Percentiles rank a stretch among this genome's conserved stretches.
phyloP scores from a whole-genome alignment of 306 rosid species.

The Cicer judaicum region DNA sequence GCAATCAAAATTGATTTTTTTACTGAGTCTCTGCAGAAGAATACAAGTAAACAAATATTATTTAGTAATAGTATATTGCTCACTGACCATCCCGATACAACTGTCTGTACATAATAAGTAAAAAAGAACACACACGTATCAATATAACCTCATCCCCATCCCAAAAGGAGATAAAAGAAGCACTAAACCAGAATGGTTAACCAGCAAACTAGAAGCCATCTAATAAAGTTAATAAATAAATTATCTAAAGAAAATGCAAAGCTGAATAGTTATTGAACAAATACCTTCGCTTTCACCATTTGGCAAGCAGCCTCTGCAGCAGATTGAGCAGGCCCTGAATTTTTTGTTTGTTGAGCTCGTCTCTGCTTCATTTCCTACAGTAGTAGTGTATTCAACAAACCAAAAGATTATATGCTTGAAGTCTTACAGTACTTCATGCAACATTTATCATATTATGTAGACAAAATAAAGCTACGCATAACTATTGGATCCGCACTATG shows the following conservation, averaged over 20 bases:
- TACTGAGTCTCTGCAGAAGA: conserved; percentile 64
- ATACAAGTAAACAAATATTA: conserved; percentile 37
- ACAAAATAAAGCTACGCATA: conserved; percentile 1
- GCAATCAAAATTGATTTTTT: conserved; percentile 67
- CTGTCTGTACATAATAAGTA: neutral
- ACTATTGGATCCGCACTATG: neutral
- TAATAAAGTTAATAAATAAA: conserved; percentile 9
- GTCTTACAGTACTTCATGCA: conserved; percentile 12
- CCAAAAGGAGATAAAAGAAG: conserved; percentile 6
- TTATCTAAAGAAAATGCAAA: conserved; percentile 14
- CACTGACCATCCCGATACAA: conserved; percentile 6
- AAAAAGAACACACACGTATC: neutral
- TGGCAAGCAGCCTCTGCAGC: conserved; percentile 72
- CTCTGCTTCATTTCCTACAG: conserved; percentile 39
- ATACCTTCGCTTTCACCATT: conserved; percentile 70
- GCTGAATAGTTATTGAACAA: neutral
- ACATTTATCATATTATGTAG: neutral
- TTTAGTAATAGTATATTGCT: conserved; percentile 11
- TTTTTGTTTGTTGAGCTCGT: conserved; percentile 56
- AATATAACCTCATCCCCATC: neutral
- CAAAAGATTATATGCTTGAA: conserved; percentile 10
- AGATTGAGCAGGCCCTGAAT: conserved; percentile 70
- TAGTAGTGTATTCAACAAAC: conserved; percentile 25
- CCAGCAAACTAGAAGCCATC: neutral
- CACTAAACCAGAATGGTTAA: neutral